Percentiles rank a stretch among this genome's conserved stretches.
Evolutionary conservation across 2,329 filamentous ascomycete species (phyloP).

Genomic region (Epicoccum nigrum): DNA sequence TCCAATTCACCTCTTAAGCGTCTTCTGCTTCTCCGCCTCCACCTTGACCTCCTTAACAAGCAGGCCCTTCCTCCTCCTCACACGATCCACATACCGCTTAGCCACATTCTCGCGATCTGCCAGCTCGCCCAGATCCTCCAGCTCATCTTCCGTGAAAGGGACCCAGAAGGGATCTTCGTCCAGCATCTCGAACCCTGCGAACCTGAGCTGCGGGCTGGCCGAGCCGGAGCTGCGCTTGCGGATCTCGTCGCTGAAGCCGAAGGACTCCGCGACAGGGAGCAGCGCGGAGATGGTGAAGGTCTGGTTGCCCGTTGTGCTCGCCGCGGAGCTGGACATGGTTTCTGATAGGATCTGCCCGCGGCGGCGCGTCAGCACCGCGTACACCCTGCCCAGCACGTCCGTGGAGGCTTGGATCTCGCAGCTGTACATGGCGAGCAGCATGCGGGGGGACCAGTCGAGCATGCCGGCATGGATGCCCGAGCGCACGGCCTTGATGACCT

Average conservation of each 20-base stretch:
- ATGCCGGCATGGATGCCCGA: conserved; percentile 84
- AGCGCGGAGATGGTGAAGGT: conserved; percentile 93
- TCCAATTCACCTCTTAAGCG: conserved; percentile 63
- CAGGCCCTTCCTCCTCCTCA: conserved; percentile 85
- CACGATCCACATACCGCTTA: conserved; percentile 92
- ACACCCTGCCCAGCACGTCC: conserved; percentile 93
- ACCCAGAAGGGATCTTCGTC: conserved; percentile 99
- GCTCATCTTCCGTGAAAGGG: conserved; percentile 91
- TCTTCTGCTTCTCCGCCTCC: conserved; percentile 92
- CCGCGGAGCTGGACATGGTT: conserved; percentile 89
- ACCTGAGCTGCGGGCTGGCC: conserved; percentile 90
- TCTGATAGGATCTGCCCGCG: conserved; percentile 89
- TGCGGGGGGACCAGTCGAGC: conserved; percentile 93
- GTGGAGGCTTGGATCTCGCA: conserved; percentile 97
- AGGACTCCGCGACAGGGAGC: conserved; percentile 90
- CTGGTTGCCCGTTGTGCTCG: conserved; percentile 89
- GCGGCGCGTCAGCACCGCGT: conserved; percentile 95
- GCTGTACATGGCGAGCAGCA: conserved; percentile 96
- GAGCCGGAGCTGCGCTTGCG: conserved; percentile 90
- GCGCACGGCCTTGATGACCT: conserved; percentile 88
- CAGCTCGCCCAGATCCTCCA: conserved; percentile 93
- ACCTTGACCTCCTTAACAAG: conserved; percentile 74
- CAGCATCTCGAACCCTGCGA: conserved; percentile 88
- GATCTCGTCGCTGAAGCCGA: conserved; percentile 96
- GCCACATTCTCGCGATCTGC: conserved; percentile 95